phyloP scores from a whole-genome alignment of 2,329 filamentous ascomycete genomes.

The Fusarium agapanthi region DNA sequence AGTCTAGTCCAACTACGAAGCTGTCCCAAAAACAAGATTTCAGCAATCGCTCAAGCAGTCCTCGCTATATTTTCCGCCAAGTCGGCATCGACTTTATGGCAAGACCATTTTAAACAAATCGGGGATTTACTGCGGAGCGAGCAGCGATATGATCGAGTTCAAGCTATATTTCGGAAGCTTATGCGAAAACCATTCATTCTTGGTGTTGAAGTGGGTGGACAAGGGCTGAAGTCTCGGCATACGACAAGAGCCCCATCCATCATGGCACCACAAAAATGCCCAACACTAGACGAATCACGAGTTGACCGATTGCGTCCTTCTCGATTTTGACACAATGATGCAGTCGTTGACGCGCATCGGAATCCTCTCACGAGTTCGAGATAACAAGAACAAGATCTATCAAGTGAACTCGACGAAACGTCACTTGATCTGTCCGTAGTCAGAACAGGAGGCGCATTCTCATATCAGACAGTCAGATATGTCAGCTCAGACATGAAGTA shows the following conservation, averaged over 20 bases:
- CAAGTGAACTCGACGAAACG: background rate
- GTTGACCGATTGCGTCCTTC: background rate
- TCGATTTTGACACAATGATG: background rate
- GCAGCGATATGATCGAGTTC: background rate
- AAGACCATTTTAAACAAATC: background rate
- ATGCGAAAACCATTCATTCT: background rate
- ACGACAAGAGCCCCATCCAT: conserved; percentile 13
- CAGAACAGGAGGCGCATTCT: too few species aligned
- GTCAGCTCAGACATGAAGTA: rapidly evolving
- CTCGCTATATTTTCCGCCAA: background rate
- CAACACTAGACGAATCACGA: background rate
- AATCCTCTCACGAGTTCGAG: background rate
- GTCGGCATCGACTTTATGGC: background rate
- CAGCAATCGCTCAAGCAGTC: background rate
- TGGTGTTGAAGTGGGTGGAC: background rate
- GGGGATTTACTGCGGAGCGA: background rate
- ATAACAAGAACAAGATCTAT: background rate
- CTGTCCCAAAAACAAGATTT: conserved; percentile 1
- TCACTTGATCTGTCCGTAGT: too few species aligned
- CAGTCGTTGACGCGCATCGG: background rate
- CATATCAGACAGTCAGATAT: background rate
- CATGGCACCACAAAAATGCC: background rate
- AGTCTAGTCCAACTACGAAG: background rate
- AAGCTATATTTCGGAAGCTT: background rate
- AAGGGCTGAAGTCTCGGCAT: conserved; percentile 4